Evolutionary conservation across 345 rosid species (phyloP).

Genomic region (Litchi chinensis): DNA sequence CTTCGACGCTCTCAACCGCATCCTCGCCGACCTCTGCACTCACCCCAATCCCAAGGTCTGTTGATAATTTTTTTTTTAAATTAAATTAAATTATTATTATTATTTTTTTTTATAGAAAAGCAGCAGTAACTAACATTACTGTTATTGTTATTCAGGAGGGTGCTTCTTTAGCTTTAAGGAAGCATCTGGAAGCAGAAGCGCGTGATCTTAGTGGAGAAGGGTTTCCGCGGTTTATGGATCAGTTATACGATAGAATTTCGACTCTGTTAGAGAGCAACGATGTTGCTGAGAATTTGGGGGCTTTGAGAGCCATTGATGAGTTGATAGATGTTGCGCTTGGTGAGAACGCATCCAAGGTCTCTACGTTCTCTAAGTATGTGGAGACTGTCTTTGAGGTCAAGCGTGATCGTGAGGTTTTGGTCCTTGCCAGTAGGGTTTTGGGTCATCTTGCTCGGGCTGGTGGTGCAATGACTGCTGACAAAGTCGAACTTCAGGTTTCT

Average conservation of each 20-base stretch:
- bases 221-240: conserved; percentile 88
- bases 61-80: background rate
- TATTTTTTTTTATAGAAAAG: background rate
- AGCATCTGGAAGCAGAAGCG: conserved; percentile 81
- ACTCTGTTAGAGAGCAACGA: conserved; percentile 70
- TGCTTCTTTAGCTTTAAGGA: conserved; percentile 76
- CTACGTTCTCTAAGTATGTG: conserved; percentile 78
- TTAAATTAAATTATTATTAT: too few relatives aligned
- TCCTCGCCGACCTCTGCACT: conserved; percentile 80
- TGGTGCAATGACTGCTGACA: conserved; percentile 98
- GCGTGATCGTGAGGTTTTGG: conserved; percentile 82
- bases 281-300: conserved; percentile 90
- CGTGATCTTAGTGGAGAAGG: conserved; percentile 91
- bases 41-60: conserved; percentile 75
- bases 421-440: conserved; percentile 91
- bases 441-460: conserved; percentile 99
- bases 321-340: conserved; percentile 92
- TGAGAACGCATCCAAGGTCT: conserved; percentile 95
- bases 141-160: conserved; percentile 58
- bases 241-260: conserved; percentile 72
- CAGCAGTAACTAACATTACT: too few relatives aligned
- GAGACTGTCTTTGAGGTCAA: conserved; percentile 74
- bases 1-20: conserved; percentile 77
- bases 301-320: conserved; percentile 85
- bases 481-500: conserved; percentile 91